Conservation (phyloP, 129 eudicot species). For the Gnaphalium uliginosum region DNA sequence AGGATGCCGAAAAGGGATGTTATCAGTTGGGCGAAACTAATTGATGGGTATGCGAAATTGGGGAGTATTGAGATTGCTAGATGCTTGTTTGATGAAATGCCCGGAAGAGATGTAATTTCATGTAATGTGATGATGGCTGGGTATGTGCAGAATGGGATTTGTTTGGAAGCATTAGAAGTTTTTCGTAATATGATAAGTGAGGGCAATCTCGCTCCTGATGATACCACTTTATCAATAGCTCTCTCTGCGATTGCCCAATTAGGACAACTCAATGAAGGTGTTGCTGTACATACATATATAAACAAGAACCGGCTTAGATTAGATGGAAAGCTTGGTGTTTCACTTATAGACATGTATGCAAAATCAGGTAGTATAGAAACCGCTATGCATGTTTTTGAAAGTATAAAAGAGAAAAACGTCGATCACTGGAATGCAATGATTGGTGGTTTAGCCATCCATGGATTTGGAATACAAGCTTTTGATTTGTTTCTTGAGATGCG, state of each 20-base stretch:
- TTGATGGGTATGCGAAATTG: conserved; percentile 63
- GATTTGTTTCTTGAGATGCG: conserved; percentile 58
- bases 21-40: conserved; percentile 65
- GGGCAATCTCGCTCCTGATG: conserved; percentile 47
- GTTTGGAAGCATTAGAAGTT: conserved; percentile 50
- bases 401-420: conserved; percentile 38
- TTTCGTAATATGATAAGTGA: conserved; percentile 42
- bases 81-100: conserved; percentile 58
- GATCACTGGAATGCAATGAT: conserved; percentile 88
- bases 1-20: conserved; percentile 62
- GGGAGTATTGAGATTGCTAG: conserved; percentile 63
- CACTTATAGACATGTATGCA: conserved; percentile 77
- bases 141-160: conserved; percentile 52
- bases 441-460: conserved; percentile 75
- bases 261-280: conserved; percentile 57
- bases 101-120: conserved; percentile 61
- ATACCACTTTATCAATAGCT: conserved; percentile 52
- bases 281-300: conserved; percentile 47
- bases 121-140: conserved; percentile 86
- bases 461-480: conserved; percentile 63
- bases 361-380: conserved; percentile 67
- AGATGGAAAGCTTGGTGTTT: conserved; percentile 61
- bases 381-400: conserved; percentile 55
- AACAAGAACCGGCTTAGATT: conserved; percentile 32
- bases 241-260: conserved; percentile 63